A percentile compares a stretch with the other conserved stretches of the same genome.
Conservation (phyloP, 2,329 filamentous ascomycete species). For the Colletotrichum cuscutae region DNA sequence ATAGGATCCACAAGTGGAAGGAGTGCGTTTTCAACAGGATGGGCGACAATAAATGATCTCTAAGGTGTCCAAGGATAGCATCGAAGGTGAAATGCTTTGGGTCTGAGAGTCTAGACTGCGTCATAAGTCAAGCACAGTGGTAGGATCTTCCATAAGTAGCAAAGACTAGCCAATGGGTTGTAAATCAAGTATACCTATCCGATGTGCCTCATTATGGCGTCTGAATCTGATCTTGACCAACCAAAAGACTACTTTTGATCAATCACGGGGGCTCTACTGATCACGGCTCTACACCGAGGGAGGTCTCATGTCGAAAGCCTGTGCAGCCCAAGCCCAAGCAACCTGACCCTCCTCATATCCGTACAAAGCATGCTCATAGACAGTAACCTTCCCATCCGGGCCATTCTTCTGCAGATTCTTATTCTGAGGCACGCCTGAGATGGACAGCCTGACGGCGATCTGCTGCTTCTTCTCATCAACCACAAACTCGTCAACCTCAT, state of each 20-base stretch:
- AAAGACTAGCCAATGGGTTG: neutral
- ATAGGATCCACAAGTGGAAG: too few relatives aligned
- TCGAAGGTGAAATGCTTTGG: too few relatives aligned
- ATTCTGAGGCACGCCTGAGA: conserved; percentile 15
- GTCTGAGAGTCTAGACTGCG: too few relatives aligned
- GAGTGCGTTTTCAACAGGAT: too few relatives aligned
- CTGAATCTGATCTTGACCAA: neutral
- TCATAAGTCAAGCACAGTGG: too few relatives aligned
- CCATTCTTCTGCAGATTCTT: conserved; percentile 5
- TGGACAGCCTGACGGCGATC: conserved; percentile 4
- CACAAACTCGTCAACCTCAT: conserved; percentile 12
- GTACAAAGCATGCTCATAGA: conserved; percentile 12
- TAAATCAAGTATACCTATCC: neutral
- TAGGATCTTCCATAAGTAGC: too few relatives aligned
- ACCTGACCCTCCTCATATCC: neutral
- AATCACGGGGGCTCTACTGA: neutral
- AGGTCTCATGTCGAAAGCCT: conserved; percentile 6
- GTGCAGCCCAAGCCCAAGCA: neutral
- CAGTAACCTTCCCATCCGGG: neutral
- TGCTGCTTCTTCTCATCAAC: conserved; percentile 17
- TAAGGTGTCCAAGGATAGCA: too few relatives aligned
- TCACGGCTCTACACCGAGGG: neutral
- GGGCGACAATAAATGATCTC: too few relatives aligned
- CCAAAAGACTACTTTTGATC: neutral
- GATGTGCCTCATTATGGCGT: neutral